Percentiles rank a stretch among this genome's conserved stretches.
Conservation (phyloP, 163 green algal species). For the Trebouxiophyceae sp. region DNA sequence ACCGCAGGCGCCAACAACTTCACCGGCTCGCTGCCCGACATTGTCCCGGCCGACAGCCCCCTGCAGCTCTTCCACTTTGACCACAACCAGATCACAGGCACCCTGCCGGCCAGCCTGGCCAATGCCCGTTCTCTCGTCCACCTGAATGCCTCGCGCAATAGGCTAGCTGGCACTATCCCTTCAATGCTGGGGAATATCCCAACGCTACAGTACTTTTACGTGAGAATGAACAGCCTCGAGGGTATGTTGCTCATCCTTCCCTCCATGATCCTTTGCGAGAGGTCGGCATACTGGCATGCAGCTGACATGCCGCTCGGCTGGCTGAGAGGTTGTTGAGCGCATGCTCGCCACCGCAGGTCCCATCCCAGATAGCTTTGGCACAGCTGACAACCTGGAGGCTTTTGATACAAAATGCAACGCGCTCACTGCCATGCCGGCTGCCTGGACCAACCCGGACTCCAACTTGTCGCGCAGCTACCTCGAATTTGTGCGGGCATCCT, state of each 20-base stretch:
- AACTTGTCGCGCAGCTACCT: background rate
- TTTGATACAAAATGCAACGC: conserved; percentile 15
- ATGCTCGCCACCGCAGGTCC: conserved; percentile 8
- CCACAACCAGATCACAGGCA: conserved; percentile 13
- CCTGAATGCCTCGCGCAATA: conserved; percentile 10
- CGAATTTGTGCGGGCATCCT: conserved; percentile 13
- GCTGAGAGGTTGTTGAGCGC: no score
- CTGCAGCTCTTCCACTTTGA: conserved; percentile 8
- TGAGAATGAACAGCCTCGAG: conserved; percentile 14
- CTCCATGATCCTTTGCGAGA: background rate
- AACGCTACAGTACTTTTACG: conserved; percentile 3
- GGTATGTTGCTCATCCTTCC: conserved; percentile 1
- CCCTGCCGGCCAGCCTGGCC: conserved; percentile 3
- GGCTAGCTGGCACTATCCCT: conserved; percentile 10
- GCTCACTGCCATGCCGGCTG: conserved; percentile 1
- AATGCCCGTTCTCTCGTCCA: background rate
- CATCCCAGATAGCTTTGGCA: conserved; percentile 5
- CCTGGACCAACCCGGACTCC: conserved; percentile 1
- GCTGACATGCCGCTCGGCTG: no score
- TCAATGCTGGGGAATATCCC: background rate
- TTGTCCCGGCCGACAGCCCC: background rate
- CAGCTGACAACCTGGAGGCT: conserved; percentile 4
- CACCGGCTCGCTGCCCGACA: conserved; percentile 7
- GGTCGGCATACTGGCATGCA: background rate
- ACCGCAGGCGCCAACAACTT: conserved; percentile 12